Evolutionary conservation across 257 asterid species (phyloP), one percentile per base, ranked within the genome.

Genomic region (Gentiana macrophylla): DNA sequence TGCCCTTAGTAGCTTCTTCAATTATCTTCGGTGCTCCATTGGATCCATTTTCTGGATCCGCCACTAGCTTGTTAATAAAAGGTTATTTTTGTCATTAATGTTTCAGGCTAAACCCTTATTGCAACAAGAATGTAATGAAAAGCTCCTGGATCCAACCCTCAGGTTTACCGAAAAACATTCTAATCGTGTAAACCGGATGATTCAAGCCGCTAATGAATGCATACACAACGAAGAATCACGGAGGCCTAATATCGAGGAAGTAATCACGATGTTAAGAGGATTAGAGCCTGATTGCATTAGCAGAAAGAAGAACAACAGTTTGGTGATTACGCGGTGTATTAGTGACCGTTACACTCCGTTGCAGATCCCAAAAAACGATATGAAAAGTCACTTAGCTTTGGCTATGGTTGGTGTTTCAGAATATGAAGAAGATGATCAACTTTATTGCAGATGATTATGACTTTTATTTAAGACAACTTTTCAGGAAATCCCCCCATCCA

Each of bases 381-480:
- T 80, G 89, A 85, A 69, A 57, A 75, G 74, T 72, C 95, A 92
- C 67, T 80, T 88, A 36, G 89, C 97, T 11, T 62, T 92, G 72
- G 99, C 99, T 51, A 88, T 92, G 99, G 71, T 81, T 5, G 99
- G 94, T 53, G 91, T 84, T 34, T 9, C 76, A 2, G 97, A 92
- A 59, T 70, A 77, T 10, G 97, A 81, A 52, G 93, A 80, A 0
- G 97, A 77, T 2, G 84, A 78, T 56, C 72, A 67, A 59, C 63
- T 73, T 35, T 56, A 74, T 59, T 66, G 81, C 24, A 24, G 24
- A 24, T 66, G 81, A 72, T 77, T 86, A 61, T 83, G 84, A 89
- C 8, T 10, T 5, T 41, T 41, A 10, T 41, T 41, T 5, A 10
- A 41, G 46, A 41, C 6, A 41, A 41, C 9, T 3, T 41, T 41